phyloP scores from a whole-genome alignment of 176 grass and related monocot genomes.

The Dendrocalamus sinicus region DNA sequence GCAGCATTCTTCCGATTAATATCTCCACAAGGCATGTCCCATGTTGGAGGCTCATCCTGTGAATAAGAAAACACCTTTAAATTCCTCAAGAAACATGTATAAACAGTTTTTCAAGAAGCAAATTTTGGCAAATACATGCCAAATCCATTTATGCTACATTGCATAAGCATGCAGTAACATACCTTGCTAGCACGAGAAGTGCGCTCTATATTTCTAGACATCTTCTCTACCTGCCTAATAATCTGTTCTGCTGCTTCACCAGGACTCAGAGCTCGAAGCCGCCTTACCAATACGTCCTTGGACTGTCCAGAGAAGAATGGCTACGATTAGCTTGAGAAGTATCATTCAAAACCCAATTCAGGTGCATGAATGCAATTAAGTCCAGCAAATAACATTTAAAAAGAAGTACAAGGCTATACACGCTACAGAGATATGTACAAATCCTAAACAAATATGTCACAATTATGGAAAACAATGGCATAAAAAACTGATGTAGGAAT shows the following conservation, averaged over 20 bases:
- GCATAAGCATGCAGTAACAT: conserved; percentile 34
- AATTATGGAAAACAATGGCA: conserved; percentile 21
- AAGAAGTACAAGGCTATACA: conserved; percentile 18
- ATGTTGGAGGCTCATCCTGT: conserved; percentile 56
- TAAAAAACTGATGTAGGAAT: background rate
- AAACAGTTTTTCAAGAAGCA: background rate
- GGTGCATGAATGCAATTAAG: background rate
- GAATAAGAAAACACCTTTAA: conserved; percentile 34
- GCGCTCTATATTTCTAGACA: conserved; percentile 82
- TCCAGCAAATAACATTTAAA: conserved; percentile 7
- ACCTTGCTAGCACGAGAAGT: conserved; percentile 72
- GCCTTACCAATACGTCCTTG: conserved; percentile 73
- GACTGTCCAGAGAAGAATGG: conserved; percentile 58
- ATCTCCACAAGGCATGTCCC: conserved; percentile 65
- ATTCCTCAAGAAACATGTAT: conserved; percentile 19
- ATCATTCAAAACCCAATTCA: conserved; percentile 4
- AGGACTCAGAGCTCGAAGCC: conserved; percentile 70
- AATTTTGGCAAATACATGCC: conserved; percentile 1
- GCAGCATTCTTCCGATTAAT: conserved; percentile 50
- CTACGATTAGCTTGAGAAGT: conserved; percentile 35
- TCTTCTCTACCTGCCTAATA: conserved; percentile 93
- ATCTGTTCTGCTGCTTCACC: conserved; percentile 89
- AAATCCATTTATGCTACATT: background rate
- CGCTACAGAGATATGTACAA: background rate
- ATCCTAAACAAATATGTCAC: conserved; percentile 26